These are phyloP conservation scores for Boletus sensibilis DNA, from an alignment of 768 basidiomycete species.

Conservation along the genomic window DNA sequence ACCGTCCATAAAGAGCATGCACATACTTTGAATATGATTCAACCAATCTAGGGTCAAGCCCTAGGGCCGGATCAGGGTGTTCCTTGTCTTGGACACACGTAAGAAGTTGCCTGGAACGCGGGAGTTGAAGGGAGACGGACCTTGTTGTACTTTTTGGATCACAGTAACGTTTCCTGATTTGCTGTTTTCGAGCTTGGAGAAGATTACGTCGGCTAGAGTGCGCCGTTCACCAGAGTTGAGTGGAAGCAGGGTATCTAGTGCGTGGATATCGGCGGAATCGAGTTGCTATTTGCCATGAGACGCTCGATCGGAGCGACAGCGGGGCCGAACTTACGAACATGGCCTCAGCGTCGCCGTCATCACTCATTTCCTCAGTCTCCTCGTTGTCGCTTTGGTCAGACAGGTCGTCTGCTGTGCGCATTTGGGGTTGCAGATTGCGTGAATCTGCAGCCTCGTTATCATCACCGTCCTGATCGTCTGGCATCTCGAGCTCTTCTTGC, in stretches of 20 bases:
- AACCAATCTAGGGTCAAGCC: slow-evolving; percentile 88
- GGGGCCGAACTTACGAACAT: slow-evolving; percentile 49
- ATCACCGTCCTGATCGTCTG: slow-evolving; percentile 53
- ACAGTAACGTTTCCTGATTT: slow-evolving; percentile 53
- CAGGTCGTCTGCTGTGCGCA: slow-evolving; percentile 42
- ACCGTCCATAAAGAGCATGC: neutral
- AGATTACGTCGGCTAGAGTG: slow-evolving; percentile 96
- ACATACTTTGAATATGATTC: slow-evolving; percentile 90
- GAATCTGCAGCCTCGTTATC: slow-evolving; percentile 32
- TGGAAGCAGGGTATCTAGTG: slow-evolving; percentile 80
- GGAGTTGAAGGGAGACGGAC: slow-evolving; percentile 29
- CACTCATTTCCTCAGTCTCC: slow-evolving; percentile 14
- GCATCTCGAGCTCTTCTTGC: slow-evolving; percentile 80
- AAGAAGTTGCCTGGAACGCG: neutral
- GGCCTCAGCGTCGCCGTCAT: slow-evolving; percentile 49
- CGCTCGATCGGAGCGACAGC: slow-evolving; percentile 2
- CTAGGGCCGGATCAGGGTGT: slow-evolving; percentile 77
- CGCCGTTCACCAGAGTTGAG: slow-evolving; percentile 70
- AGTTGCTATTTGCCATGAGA: slow-evolving; percentile 58
- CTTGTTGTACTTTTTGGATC: slow-evolving; percentile 62
- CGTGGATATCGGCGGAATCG: slow-evolving; percentile 84
- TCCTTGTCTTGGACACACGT: slow-evolving; percentile 39
- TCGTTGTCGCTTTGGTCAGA: slow-evolving; percentile 58
- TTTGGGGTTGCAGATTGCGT: slow-evolving; percentile 25
- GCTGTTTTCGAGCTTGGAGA: slow-evolving; percentile 80